Percentiles rank a stretch among this genome's conserved stretches.
Conservation (phyloP, 768 basidiomycete genomes). For the Mycena floridula region DNA sequence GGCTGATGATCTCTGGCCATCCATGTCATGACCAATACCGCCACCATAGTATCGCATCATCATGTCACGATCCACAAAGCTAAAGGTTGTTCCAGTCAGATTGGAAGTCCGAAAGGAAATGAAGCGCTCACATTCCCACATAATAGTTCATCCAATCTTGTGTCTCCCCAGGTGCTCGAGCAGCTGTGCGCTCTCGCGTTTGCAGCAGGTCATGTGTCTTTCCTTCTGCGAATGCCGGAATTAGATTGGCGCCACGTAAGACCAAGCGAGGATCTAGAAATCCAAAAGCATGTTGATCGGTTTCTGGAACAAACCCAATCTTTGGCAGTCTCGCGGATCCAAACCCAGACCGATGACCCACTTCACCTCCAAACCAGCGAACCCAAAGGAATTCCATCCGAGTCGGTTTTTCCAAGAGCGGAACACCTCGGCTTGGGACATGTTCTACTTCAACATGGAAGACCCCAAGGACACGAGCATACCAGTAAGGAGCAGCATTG, state of each 20-base stretch:
- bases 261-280: constrained; percentile 30
- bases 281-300: constrained; percentile 25
- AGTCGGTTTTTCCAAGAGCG: constrained; percentile 39
- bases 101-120: no score
- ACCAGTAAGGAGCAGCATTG: constrained; percentile 26
- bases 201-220: constrained; percentile 6
- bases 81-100: no score
- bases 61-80: no score
- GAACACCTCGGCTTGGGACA: neutral
- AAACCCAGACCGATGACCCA: constrained; percentile 21
- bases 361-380: constrained; percentile 23
- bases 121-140: no score
- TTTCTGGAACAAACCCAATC: constrained; percentile 30
- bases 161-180: no score
- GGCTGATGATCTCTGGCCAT: no score
- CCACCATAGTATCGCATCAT: no score
- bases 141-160: no score
- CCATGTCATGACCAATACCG: no score
- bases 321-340: constrained; percentile 22
- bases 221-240: constrained; percentile 22
- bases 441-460: constrained; percentile 20
- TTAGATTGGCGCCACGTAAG: constrained; percentile 24
- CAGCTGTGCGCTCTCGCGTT: no score
- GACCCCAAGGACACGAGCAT: constrained; percentile 25
- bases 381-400: no score